Percentiles rank a stretch among this genome's conserved stretches.
Evolutionary conservation across 257 asterid species (phyloP).

Genomic region (Hygrophila difformis): DNA sequence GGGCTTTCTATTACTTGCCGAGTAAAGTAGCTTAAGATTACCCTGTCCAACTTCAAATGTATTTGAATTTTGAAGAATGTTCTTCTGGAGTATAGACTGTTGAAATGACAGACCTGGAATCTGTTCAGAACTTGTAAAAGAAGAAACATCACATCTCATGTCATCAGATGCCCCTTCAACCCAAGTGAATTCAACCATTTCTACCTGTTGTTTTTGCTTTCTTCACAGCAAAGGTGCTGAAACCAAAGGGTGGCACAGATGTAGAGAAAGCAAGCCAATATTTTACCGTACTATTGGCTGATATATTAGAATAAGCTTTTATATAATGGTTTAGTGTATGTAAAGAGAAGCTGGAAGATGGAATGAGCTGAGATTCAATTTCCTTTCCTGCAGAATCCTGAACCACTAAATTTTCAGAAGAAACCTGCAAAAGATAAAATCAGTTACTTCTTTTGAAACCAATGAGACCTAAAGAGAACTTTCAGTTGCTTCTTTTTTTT

Average conservation of each 20-base stretch:
- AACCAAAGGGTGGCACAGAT: constrained; percentile 73
- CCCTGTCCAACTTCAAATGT: constrained; percentile 73
- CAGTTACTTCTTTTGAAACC: too few species aligned
- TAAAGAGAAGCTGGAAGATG: constrained; percentile 43
- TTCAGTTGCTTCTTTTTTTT: too few species aligned
- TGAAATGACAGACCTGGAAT: constrained; percentile 31
- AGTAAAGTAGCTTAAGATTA: constrained; percentile 53
- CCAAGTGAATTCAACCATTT: constrained; percentile 7
- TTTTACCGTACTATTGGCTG: constrained; percentile 34
- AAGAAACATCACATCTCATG: constrained; percentile 11
- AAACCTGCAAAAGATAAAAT: constrained; percentile 48
- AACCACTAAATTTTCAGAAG: constrained; percentile 49
- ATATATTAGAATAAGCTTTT: constrained; percentile 47
- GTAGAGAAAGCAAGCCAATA: constrained; percentile 66
- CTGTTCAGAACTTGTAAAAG: constrained; percentile 20
- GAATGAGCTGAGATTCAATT: constrained; percentile 62
- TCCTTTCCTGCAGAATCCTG: constrained; percentile 57
- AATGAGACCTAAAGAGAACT: too few species aligned
- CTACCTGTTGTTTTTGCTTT: constrained; percentile 39
- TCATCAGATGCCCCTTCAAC: constrained; percentile 1
- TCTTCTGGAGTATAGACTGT: constrained; percentile 30
- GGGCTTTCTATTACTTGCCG: constrained; percentile 46
- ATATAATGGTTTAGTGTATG: constrained; percentile 27
- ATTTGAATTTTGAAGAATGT: constrained; percentile 17
- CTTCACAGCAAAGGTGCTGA: constrained; percentile 55